Percentiles rank a stretch among this genome's conserved stretches.
Conservation (phyloP, 139 green algal species). For the Zygnema cylindricum region DNA sequence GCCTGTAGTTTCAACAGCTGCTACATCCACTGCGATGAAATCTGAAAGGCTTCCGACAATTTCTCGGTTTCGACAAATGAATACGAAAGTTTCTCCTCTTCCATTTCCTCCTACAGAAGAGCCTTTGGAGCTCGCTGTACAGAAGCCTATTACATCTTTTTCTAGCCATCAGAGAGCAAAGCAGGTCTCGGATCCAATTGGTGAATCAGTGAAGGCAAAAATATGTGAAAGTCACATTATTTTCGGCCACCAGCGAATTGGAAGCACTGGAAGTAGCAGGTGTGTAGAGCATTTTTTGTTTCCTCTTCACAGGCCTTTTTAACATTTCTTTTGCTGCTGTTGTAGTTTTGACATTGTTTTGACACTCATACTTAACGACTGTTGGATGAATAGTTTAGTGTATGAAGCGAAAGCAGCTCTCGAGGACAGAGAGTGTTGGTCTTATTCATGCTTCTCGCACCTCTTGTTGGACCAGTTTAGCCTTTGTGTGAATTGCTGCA, state of each 20-base stretch:
- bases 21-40: background rate
- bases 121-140: background rate
- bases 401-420: too few relatives aligned
- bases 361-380: too few relatives aligned
- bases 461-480: too few relatives aligned
- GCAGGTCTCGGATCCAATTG: slow-evolving; percentile 13
- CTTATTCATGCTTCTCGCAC: too few relatives aligned
- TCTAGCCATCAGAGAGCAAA: background rate
- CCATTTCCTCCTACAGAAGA: slow-evolving; percentile 24
- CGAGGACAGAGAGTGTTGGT: too few relatives aligned
- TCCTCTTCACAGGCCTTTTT: too few relatives aligned
- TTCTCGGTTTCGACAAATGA: background rate
- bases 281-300: background rate
- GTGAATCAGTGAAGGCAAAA: slow-evolving; percentile 15
- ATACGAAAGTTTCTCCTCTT: background rate
- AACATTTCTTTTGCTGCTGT: too few relatives aligned
- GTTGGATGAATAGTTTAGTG: too few relatives aligned
- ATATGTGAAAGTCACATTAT: background rate
- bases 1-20: too few relatives aligned
- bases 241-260: background rate
- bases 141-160: background rate
- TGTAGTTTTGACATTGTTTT: too few relatives aligned
- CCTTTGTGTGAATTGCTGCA: too few relatives aligned
- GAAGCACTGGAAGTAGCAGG: slow-evolving; percentile 3
- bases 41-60: background rate